These are phyloP conservation scores for Saccharomyces hybrid DNA, from an alignment of 1,139 yeast species.

Conservation along the genomic window DNA sequence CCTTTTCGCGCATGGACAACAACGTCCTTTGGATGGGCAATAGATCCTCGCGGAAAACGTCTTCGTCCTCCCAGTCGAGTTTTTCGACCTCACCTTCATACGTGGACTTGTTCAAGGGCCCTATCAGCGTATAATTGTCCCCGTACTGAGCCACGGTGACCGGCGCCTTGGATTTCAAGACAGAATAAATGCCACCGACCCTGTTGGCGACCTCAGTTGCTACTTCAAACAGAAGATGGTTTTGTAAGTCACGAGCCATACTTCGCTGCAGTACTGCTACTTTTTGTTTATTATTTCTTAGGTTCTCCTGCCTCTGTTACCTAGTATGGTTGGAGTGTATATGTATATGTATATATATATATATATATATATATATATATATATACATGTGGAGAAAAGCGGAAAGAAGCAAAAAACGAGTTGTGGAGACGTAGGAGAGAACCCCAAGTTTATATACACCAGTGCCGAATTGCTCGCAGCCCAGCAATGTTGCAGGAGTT, in stretches of 20 bases:
- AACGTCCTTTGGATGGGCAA: slow-evolving; percentile 33
- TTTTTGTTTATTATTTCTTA: neutral
- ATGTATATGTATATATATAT: no score
- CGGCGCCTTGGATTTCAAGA: slow-evolving; percentile 92
- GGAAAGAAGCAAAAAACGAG: neutral
- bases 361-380: neutral
- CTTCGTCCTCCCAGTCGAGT: slow-evolving; percentile 55
- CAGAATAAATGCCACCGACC: slow-evolving; percentile 97
- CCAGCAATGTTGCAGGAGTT: neutral
- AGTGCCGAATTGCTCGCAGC: neutral
- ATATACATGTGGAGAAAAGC: neutral
- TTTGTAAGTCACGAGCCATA: slow-evolving; percentile 70
- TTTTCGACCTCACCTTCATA: slow-evolving; percentile 95
- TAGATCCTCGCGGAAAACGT: slow-evolving; percentile 37
- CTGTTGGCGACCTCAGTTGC: slow-evolving; percentile 98
- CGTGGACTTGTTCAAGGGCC: slow-evolving; percentile 73
- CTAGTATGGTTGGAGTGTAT: neutral
- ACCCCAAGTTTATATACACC: neutral
- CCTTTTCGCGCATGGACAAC: slow-evolving; percentile 62
- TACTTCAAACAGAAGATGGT: slow-evolving; percentile 83
- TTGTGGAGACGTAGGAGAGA: neutral
- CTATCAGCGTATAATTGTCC: slow-evolving; percentile 78
- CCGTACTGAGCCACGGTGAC: slow-evolving; percentile 91
- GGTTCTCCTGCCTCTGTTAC: neutral
- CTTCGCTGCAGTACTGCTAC: neutral